phyloP scores from a whole-genome alignment of 495 filamentous ascomycete genomes.

The Arthonia radiata region DNA sequence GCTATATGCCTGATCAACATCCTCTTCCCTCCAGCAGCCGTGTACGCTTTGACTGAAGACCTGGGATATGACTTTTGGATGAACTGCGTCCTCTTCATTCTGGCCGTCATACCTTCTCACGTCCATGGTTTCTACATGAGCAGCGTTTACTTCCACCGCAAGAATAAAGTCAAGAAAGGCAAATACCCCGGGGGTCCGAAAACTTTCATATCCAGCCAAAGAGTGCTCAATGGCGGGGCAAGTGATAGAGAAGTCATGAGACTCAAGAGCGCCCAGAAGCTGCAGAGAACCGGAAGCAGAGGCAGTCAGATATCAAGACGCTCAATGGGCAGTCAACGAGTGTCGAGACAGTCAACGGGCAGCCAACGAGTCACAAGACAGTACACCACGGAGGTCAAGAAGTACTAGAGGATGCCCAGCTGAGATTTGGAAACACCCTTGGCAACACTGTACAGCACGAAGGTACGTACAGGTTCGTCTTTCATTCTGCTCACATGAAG shows the following conservation, averaged over 20 bases:
- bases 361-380: too few species aligned
- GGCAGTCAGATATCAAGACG: too few species aligned
- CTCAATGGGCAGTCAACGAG: too few species aligned
- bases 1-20: too few species aligned
- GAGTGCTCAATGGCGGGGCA: constrained; percentile 7
- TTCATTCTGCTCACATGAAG: constrained; percentile 33
- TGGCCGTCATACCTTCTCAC: constrained; percentile 16
- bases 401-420: neutral
- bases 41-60: too few species aligned
- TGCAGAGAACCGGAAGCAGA: too few species aligned
- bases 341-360: too few species aligned
- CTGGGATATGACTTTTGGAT: constrained; percentile 12
- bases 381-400: too few species aligned
- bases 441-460: constrained; percentile 1
- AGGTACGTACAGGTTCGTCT: constrained; percentile 2
- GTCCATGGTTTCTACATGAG: constrained; percentile 18
- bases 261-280: too few species aligned
- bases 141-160: constrained; percentile 16
- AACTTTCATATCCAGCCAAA: constrained; percentile 3
- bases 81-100: constrained; percentile 16
- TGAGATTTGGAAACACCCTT: neutral
- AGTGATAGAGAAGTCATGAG: constrained; percentile 7
- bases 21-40: too few species aligned
- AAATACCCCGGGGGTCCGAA: constrained; percentile 7
- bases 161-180: constrained; percentile 9